These are phyloP conservation scores for Capsicum chinense DNA, from an alignment of 257 asterid genomes.

Conservation along the genomic window DNA sequence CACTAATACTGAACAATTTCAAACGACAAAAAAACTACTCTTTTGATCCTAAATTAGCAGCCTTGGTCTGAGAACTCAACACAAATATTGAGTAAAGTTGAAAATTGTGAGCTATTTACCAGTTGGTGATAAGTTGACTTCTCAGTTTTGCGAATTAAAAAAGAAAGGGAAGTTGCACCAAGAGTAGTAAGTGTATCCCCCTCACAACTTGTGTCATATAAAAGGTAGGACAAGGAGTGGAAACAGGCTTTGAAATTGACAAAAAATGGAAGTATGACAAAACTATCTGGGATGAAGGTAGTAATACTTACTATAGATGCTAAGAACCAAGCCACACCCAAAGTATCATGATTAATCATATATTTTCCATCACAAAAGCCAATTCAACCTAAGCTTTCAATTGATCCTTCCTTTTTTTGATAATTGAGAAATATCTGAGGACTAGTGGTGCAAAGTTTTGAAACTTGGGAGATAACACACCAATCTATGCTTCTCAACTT, in stretches of 20 bases:
- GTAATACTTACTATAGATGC: slow-evolving; percentile 5
- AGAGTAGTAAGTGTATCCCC: neutral
- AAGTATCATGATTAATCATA: slow-evolving; percentile 2
- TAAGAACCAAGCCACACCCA: neutral
- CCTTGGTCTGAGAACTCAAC: neutral
- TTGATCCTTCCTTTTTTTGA: neutral
- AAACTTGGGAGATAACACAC: neutral
- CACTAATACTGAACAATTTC: neutral
- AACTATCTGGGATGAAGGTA: neutral
- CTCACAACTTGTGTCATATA: neutral
- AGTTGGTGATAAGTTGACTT: neutral
- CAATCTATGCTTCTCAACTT: neutral
- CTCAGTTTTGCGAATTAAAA: neutral
- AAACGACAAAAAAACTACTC: slow-evolving; percentile 5
- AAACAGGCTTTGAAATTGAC: neutral
- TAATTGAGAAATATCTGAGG: neutral
- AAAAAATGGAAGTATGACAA: neutral
- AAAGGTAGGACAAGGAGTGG: neutral
- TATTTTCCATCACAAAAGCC: neutral
- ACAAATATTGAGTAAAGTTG: neutral
- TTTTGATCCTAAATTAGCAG: neutral
- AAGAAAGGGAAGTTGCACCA: neutral
- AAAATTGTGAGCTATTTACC: neutral
- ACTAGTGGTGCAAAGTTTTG: neutral
- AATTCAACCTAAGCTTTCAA: slow-evolving; percentile 1